Evolutionary conservation across 2,329 filamentous ascomycete species (phyloP), one percentile per base, ranked within the genome.

Genomic region (Teratosphaeriaceae sp.): DNA sequence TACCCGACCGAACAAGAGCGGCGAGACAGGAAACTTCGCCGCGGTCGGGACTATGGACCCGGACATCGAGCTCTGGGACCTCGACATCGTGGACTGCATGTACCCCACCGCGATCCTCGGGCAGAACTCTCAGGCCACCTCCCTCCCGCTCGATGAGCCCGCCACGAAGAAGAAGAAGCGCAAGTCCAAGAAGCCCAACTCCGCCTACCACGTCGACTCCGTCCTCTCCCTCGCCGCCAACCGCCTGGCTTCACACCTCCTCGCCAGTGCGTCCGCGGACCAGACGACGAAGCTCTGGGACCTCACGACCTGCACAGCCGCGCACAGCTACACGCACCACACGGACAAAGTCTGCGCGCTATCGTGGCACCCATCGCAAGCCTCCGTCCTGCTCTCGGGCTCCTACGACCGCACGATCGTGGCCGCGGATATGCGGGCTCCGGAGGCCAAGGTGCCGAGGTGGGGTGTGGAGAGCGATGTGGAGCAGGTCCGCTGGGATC

Each of bases 221-320:
- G 84, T 98, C 21, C 78, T 98, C 33, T 84, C 90, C 4, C 80
- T 98, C 33, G 85, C 92, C 2, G 88, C 88, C 38, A 98, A 98
- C 72, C 78, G 89, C 58, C 83, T 89, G 60, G 90, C 98, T 69
- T 82, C 89, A 51, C 97, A 97, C 64, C 76, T 98, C 45, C 79
- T 98, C 35, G 92, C 92, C 11, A 97, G 90, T 1, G 88, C 86
- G 2, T 98, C 92, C 1, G 92, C 92, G 16, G 92, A 98, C 71
- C 88, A 89, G 70, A 98, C 92, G 2, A 82, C 97, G 60, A 98
- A 98, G 73, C 78, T 98, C 16, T 98, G 92, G 92, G 92, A 98
- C 64, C 73, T 98, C 49, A 86, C 88, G 70, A 96, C 88, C 2
- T 78, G 85, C 48, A 88, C 83, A 65, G 95, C 88, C 66, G 92